These are phyloP conservation scores for Rubroshorea leprosula DNA, from an alignment of 345 rosid genomes.

Conservation along the genomic window DNA sequence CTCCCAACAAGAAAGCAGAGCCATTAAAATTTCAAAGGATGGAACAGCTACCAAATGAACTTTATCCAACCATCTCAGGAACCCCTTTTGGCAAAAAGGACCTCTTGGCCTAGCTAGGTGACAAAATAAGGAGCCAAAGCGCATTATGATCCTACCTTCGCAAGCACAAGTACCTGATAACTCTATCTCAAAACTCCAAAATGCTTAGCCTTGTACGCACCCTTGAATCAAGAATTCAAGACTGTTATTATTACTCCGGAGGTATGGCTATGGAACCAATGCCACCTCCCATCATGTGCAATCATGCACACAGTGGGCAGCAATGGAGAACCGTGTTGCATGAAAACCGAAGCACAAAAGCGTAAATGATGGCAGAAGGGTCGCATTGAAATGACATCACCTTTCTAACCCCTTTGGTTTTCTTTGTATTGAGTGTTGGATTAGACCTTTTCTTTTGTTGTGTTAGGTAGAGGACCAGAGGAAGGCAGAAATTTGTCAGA, in stretches of 20 bases:
- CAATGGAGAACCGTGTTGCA: not conserved
- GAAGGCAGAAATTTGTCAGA: too few species aligned
- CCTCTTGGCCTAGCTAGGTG: slow-evolving; percentile 1
- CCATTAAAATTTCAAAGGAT: not conserved
- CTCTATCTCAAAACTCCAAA: too few species aligned
- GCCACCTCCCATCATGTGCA: slow-evolving; percentile 9
- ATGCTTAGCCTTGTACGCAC: not conserved
- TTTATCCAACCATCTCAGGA: not conserved
- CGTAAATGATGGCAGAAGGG: slow-evolving; percentile 10
- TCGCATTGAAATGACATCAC: slow-evolving; percentile 22
- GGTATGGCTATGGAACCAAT: not conserved
- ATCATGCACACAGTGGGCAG: not conserved
- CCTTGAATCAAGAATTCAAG: not conserved
- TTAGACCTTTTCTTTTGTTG: slow-evolving; percentile 24
- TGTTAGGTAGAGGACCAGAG: not conserved
- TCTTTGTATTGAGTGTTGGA: slow-evolving; percentile 35
- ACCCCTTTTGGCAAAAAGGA: not conserved
- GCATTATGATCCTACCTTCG: slow-evolving; percentile 18
- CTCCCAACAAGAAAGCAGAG: not conserved
- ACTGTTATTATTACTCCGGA: not conserved
- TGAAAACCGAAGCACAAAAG: not conserved
- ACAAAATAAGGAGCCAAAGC: not conserved
- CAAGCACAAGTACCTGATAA: too few species aligned
- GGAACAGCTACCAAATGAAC: not conserved
- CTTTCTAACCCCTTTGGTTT: slow-evolving; percentile 19